phyloP scores from a whole-genome alignment of 2,329 filamentous ascomycete genomes.

The Aspergillus phoenicis region DNA sequence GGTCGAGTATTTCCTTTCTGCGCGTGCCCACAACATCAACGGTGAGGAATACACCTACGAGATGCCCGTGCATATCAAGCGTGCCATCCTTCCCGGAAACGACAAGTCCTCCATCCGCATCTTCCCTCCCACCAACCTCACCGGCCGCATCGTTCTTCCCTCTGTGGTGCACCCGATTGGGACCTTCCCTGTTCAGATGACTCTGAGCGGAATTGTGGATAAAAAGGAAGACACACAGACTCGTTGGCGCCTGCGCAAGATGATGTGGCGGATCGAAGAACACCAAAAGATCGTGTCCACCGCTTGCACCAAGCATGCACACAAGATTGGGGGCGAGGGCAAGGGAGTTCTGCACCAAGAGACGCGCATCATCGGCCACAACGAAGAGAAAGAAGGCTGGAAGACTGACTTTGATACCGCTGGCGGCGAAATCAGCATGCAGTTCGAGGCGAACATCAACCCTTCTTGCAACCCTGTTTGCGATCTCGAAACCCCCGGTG shows the following conservation, averaged over 20 bases:
- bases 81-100: conserved; percentile 74
- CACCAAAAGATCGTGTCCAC: conserved; percentile 76
- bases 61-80: conserved; percentile 71
- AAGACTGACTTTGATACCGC: conserved; percentile 73
- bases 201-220: conserved; percentile 81
- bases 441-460: conserved; percentile 69
- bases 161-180: conserved; percentile 85
- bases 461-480: conserved; percentile 69
- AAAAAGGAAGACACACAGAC: conserved; percentile 70
- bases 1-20: conserved; percentile 78
- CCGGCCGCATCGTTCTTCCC: conserved; percentile 78
- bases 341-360: conserved; percentile 77
- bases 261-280: conserved; percentile 93
- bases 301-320: conserved; percentile 74
- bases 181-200: conserved; percentile 75
- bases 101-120: conserved; percentile 90
- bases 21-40: conserved; percentile 63
- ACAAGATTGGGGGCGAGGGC: conserved; percentile 63
- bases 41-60: conserved; percentile 67
- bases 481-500: conserved; percentile 73
- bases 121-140: conserved; percentile 94
- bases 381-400: conserved; percentile 85
- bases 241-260: conserved; percentile 86
- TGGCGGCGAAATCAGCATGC: conserved; percentile 76
- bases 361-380: conserved; percentile 74